Conservation (phyloP, 768 basidiomycete genomes). For the Russula vinacea region DNA sequence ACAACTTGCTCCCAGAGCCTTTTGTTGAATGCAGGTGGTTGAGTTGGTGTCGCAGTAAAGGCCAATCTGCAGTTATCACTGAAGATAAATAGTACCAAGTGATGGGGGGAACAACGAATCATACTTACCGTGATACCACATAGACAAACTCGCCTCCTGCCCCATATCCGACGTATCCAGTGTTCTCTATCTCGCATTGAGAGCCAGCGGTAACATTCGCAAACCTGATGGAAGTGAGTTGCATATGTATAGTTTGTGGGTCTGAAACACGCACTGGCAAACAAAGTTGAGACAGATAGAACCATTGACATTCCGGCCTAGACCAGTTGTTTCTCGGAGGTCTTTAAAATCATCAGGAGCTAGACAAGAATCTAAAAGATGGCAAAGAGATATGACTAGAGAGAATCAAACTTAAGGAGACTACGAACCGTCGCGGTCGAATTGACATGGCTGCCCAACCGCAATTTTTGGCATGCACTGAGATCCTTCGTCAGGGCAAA, state of each 20-base stretch:
- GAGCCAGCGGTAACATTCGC: constrained; percentile 69
- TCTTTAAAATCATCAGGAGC: constrained; percentile 62
- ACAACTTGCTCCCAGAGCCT: constrained; percentile 58
- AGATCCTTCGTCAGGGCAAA: constrained; percentile 84
- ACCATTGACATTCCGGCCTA: constrained; percentile 75
- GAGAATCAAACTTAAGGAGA: constrained; percentile 6
- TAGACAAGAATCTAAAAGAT: constrained; percentile 65
- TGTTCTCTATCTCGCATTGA: constrained; percentile 72
- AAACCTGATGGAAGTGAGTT: constrained; percentile 48
- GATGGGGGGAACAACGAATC: background rate
- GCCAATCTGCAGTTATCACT: constrained; percentile 73
- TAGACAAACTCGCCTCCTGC: constrained; percentile 59
- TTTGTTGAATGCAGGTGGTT: constrained; percentile 56
- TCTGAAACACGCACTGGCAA: constrained; percentile 64
- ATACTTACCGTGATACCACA: constrained; percentile 69
- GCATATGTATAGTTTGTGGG: background rate
- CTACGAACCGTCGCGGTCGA: constrained; percentile 76
- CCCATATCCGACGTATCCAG: constrained; percentile 69
- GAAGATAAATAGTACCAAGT: constrained; percentile 13
- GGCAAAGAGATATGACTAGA: constrained; percentile 7
- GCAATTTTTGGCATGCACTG: constrained; percentile 57
- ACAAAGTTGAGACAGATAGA: constrained; percentile 76
- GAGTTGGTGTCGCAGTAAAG: constrained; percentile 70
- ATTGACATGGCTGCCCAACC: constrained; percentile 70
- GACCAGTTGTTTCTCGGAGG: constrained; percentile 59